Evolutionary conservation across 345 rosid genomes (phyloP).

Genomic region (Angophora floribunda): DNA sequence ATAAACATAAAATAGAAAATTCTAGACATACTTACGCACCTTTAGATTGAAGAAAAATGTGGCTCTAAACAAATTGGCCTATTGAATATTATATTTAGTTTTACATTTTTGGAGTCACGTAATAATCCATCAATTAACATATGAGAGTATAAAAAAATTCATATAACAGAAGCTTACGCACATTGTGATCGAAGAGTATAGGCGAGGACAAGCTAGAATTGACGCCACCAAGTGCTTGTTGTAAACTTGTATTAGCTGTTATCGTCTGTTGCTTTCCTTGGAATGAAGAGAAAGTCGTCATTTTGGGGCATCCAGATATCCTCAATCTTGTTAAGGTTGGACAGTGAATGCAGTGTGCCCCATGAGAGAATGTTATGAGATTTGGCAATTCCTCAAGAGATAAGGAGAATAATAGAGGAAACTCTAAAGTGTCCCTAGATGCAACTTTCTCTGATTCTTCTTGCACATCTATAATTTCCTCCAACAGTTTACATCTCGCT

Average conservation of each 20-base stretch:
- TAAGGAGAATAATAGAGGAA: neutral
- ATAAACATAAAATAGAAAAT: no score
- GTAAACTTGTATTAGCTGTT: neutral
- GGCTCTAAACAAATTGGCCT: no score
- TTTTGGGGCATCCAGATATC: neutral
- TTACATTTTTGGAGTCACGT: no score
- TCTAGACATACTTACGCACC: no score
- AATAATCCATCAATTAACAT: no score
- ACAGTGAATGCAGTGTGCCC: neutral
- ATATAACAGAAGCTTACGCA: no score
- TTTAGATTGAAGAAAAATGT: no score
- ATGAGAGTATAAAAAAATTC: no score
- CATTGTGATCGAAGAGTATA: neutral
- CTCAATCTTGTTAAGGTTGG: neutral
- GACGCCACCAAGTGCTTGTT: neutral
- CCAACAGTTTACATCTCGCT: neutral
- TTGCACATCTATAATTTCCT: neutral
- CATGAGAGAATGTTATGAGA: neutral
- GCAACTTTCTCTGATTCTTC: neutral
- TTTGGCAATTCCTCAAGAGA: neutral
- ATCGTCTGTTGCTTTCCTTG: neutral
- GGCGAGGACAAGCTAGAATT: neutral
- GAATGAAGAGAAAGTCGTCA: neutral
- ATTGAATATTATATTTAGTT: no score
- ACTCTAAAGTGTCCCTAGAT: neutral